Conservation (phyloP, 768 basidiomycete genomes). For the Auricularia auricula-judae region DNA sequence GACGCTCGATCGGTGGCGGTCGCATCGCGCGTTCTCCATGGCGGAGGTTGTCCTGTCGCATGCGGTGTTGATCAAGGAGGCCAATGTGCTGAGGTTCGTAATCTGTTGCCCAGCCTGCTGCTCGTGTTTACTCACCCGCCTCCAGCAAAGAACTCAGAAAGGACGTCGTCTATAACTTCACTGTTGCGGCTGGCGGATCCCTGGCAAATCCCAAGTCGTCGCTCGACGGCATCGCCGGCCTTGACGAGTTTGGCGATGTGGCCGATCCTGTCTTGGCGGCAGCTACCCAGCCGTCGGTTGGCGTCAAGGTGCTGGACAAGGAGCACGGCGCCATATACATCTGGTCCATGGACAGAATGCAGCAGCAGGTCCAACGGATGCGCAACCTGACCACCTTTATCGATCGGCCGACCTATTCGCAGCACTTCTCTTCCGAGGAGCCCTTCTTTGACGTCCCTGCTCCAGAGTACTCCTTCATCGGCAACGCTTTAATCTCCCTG, state of each 20-base stretch:
- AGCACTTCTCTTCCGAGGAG: slow-evolving; percentile 88
- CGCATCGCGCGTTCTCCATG: slow-evolving; percentile 81
- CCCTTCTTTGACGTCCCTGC: slow-evolving; percentile 86
- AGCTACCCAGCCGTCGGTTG: slow-evolving; percentile 69
- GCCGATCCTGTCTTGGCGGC: slow-evolving; percentile 71
- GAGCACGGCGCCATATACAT: slow-evolving; percentile 77
- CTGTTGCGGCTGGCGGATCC: slow-evolving; percentile 73
- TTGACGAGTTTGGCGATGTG: slow-evolving; percentile 89
- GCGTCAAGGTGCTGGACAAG: slow-evolving; percentile 85
- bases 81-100: slow-evolving; percentile 77
- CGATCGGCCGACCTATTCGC: slow-evolving; percentile 85
- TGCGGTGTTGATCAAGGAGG: slow-evolving; percentile 85
- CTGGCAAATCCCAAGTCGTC: slow-evolving; percentile 72
- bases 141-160: slow-evolving; percentile 77
- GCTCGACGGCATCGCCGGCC: slow-evolving; percentile 72
- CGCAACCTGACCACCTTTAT: slow-evolving; percentile 83
- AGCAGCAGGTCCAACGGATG: slow-evolving; percentile 87
- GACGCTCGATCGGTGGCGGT: slow-evolving; percentile 77
- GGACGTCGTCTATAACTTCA: slow-evolving; percentile 85
- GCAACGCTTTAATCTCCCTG: slow-evolving; percentile 73
- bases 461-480: slow-evolving; percentile 87
- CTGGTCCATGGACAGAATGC: slow-evolving; percentile 84
- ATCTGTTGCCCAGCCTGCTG: slow-evolving; percentile 8
- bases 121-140: slow-evolving; percentile 5
- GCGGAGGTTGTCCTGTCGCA: slow-evolving; percentile 78